These are phyloP conservation scores for Neurospora tetraspora DNA, from an alignment of 495 filamentous ascomycete genomes.

Conservation along the genomic window DNA sequence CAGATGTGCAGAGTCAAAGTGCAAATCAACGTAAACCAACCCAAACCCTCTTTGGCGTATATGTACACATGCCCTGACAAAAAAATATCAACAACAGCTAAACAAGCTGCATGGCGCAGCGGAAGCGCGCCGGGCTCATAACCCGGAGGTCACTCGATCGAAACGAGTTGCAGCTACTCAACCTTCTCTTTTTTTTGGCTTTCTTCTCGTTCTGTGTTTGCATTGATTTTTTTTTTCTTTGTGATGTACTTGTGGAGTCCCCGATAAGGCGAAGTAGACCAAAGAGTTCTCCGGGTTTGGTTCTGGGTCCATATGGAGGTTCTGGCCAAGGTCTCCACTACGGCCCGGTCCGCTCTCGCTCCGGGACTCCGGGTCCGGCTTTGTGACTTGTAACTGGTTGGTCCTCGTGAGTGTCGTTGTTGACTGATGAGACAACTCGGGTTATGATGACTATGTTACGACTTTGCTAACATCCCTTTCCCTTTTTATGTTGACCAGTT, in stretches of 20 bases:
- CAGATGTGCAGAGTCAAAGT: neutral
- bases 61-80: neutral
- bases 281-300: neutral
- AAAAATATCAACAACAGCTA: neutral
- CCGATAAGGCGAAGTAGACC: neutral
- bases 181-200: neutral
- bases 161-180: slow-evolving; percentile 17
- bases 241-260: neutral
- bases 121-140: slow-evolving; percentile 23
- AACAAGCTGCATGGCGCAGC: slow-evolving; percentile 17
- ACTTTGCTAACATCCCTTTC: neutral
- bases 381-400: neutral
- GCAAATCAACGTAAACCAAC: neutral
- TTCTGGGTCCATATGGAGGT: neutral
- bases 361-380: neutral
- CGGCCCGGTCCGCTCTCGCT: neutral
- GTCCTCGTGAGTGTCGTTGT: neutral
- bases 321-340: neutral
- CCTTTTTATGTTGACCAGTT: neutral
- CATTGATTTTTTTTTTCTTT: neutral
- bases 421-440: neutral
- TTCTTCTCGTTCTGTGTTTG: neutral
- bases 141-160: slow-evolving; percentile 24
- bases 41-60: neutral
- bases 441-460: neutral